Base-by-base conservation (phyloP, 768 basidiomycete genomes). In the Exsudoporus frostii region DNA sequence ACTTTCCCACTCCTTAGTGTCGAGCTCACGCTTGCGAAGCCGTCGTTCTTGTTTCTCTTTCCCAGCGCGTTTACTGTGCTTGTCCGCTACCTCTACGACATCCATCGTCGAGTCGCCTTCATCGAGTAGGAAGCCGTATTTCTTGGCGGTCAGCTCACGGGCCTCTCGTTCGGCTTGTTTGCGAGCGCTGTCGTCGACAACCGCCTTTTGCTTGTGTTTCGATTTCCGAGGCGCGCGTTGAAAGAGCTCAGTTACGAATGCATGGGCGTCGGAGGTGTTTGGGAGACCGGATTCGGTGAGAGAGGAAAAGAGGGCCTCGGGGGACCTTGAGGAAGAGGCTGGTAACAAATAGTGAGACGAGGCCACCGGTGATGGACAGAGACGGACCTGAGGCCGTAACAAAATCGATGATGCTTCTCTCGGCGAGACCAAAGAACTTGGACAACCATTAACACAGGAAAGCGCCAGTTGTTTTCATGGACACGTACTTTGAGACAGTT, bases 1-100 rank as follows among this genome's bases (percentile, higher is more conserved):
- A 59, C 90, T 92, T 68, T 92, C 89, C 92, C 94, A 95, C 54
- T 91, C 88, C 50, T 84, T 86, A 20, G 75, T 81, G 56, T 90
- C 88, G 53, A 84, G 80, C 29, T 95, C 92, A 45, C 92, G 76
- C 68, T 94, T 95, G 58, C 93, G 78, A 36, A 81, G 76, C 55
- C 85, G 82, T 51, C 83, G 78, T 34, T 88, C 86, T 54, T 76
- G 81, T 53, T 83, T 83, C 59, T 78, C 78, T 56, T 74, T 76
- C 54, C 69, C 67, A 55, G 45, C 34, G n/a, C 60, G 58, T 30
- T 15, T 57, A 40, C 45, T 56, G 30, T 53, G 54, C 68, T 62
- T 67, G 58, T 65, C 68, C 48, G 59, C 65, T 10, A 69, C 57
- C 50, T 77, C 73, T 30, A 74, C 73, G 33, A 76, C 71, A 30